Base-by-base conservation (phyloP, 2,329 filamentous ascomycete genomes). In the Cercospora sesami region DNA sequence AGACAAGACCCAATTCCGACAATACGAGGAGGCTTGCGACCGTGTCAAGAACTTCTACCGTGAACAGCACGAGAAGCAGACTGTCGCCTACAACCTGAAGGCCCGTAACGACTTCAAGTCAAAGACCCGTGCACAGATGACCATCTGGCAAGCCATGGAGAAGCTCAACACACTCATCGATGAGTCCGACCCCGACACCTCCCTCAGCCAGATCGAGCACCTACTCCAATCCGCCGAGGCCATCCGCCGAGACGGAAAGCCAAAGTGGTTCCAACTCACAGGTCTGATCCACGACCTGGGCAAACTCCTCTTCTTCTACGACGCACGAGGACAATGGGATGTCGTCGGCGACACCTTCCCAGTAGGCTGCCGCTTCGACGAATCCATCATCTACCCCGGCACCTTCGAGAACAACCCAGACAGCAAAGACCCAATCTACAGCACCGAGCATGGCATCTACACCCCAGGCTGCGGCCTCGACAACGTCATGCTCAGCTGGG, bases 161-260 rank as follows among this genome's bases (percentile, higher is more conserved):
- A 94, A 93, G 81, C 89, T 96, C 76, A 92, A 96, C 85, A 93
- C 91, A 0, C 86, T 96, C 63, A 91, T 96, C 79, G 93, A 97
- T 81, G 91, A 96, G 81, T 93, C 90, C 21, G 93, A 97, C 82
- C 93, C 93, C 1, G 93, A 97, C 82, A 96, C 93, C 57, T 88
- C 87, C 59, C 89, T 97, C 70, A 90, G 89, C 30, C 93, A 96
- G 83, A 96, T 96, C 78, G 91, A 96, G 81, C 93, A 96, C 80
- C 86, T 96, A 31, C 87, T 96, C 16, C 93, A 97, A 79, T 90
- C 91, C 18, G 93, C 93, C 63, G 93, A 97, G 81, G 93, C 93
- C 14, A 95, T 96, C 78, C 90, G 93, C 31, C 88, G 91, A 60
- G 93, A 96, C 78, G 90, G 90, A 77, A 91, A 92, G 83, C 91